Conservation (phyloP, 495 filamentous ascomycete species). For the Chaetomium fimeti region DNA sequence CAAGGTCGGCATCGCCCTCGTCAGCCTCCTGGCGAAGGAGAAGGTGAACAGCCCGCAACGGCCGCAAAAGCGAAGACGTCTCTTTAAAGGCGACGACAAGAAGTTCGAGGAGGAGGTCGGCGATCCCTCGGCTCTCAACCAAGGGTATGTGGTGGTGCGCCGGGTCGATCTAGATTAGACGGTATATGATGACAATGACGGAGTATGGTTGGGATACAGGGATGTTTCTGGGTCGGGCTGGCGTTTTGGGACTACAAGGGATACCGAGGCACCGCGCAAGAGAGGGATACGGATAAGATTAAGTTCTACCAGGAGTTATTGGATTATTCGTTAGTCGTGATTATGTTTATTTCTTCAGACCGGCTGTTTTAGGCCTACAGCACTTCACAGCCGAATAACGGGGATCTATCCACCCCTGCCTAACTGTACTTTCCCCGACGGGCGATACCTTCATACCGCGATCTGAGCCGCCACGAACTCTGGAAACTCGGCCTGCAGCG, state of each 20-base stretch:
- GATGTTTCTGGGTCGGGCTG: neutral
- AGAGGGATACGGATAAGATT: neutral
- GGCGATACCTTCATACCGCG: constrained; percentile 17
- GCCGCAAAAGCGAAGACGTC: constrained; percentile 32
- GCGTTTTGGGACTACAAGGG: constrained; percentile 14
- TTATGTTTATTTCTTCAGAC: constrained; percentile 19
- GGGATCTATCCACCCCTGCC: neutral
- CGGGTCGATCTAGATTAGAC: constrained; percentile 43
- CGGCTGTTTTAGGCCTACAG: constrained; percentile 1
- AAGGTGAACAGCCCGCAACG: constrained; percentile 29
- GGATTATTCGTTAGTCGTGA: constrained; percentile 12
- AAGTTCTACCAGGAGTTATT: neutral
- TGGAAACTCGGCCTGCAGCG: constrained; percentile 69
- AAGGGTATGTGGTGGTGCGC: constrained; percentile 49
- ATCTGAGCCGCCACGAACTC: constrained; percentile 39
- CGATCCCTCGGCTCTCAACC: constrained; percentile 39
- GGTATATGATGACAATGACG: constrained; percentile 1
- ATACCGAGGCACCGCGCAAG: neutral
- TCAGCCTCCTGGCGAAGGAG: constrained; percentile 43
- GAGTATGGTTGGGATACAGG: constrained; percentile 6
- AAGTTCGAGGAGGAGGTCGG: constrained; percentile 46
- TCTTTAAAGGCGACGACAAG: constrained; percentile 38
- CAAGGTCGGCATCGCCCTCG: constrained; percentile 49
- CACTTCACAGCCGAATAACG: neutral
- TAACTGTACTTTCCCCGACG: too few relatives aligned